Conservation (phyloP, 208 protist species). For the Crithidia bombi region DNA sequence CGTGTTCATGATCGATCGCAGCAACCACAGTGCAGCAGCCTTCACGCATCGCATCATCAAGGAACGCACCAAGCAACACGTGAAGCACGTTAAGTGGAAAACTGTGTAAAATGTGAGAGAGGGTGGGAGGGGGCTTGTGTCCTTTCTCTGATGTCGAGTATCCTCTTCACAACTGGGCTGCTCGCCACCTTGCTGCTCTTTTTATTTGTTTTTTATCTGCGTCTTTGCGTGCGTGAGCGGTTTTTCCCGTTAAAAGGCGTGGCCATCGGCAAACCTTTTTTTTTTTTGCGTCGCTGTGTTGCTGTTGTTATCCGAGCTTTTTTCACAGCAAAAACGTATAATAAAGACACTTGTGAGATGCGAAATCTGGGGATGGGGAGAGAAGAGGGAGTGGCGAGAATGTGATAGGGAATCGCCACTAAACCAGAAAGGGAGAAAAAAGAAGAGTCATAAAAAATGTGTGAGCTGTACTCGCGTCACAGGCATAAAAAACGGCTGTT, state of each 20-base stretch:
- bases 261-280: background rate
- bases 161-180: background rate
- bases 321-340: background rate
- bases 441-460: no score
- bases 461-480: no score
- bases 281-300: background rate
- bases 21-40: conserved; percentile 47
- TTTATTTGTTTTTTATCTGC: background rate
- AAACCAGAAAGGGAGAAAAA: no score
- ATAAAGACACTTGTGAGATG: no score
- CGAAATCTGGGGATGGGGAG: no score
- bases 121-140: no score
- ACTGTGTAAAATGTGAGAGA: conserved; percentile 20
- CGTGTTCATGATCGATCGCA: conserved; percentile 55
- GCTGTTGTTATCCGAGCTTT: background rate
- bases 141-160: background rate
- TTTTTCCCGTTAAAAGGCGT: no score
- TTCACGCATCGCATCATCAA: conserved; percentile 46
- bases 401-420: no score
- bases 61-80: conserved; percentile 41
- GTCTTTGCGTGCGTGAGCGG: no score
- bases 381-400: no score
- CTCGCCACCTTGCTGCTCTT: background rate
- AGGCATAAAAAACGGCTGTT: no score
- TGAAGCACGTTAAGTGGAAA: conserved; percentile 45